Evolutionary conservation across 2,329 filamentous ascomycete species (phyloP).

Genomic region (Ceratocystiopsis brevicomis): DNA sequence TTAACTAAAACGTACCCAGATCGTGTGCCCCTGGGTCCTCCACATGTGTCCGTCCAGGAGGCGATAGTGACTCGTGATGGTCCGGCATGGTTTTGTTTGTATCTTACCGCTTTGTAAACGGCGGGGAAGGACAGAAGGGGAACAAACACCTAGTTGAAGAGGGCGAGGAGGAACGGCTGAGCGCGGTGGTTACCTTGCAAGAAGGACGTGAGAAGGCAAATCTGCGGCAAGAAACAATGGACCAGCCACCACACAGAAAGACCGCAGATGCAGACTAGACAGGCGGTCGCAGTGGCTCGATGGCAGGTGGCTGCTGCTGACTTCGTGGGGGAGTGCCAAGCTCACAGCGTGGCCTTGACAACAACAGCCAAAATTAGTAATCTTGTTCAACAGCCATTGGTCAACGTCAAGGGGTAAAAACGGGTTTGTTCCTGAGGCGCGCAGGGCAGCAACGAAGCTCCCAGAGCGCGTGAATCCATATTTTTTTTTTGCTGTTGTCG

Average conservation of each 20-base stretch:
- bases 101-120: too few species aligned
- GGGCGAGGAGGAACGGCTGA: neutral
- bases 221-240: neutral
- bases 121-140: too few species aligned
- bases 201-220: neutral
- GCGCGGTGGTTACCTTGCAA: too few species aligned
- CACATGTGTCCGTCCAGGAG: conserved; percentile 22
- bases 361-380: too few species aligned
- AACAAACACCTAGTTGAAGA: neutral
- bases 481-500: conserved; percentile 3
- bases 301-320: too few species aligned
- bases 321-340: too few species aligned
- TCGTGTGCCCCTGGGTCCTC: conserved; percentile 42
- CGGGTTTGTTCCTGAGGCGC: too few species aligned
- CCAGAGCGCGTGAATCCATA: conserved; percentile 4
- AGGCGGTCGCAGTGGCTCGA: too few species aligned
- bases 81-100: too few species aligned
- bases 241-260: conserved; percentile 3
- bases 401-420: too few species aligned
- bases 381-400: too few species aligned
- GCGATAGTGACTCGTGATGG: conserved; percentile 7
- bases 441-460: conserved; percentile 2
- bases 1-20: conserved; percentile 24
- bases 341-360: too few species aligned
- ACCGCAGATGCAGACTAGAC: neutral